Conservation (phyloP, 225 moss, liverwort and hornwort species). For the Physcomitrium patens region DNA sequence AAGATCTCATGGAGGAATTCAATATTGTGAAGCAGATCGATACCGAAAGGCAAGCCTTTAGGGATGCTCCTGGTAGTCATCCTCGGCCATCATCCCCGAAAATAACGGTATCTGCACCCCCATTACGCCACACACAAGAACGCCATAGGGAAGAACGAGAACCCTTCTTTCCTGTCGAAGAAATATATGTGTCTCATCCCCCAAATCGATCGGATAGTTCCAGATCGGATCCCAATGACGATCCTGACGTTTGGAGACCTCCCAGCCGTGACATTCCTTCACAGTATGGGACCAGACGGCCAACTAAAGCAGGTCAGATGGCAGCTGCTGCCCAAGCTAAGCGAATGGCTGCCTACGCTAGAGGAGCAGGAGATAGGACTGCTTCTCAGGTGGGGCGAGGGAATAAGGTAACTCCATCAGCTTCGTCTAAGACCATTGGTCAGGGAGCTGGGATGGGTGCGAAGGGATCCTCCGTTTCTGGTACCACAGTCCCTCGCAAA, state of each 20-base stretch:
- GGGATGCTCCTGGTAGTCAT: constrained; percentile 89
- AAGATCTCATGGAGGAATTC: constrained; percentile 92
- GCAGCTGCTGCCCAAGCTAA: constrained; percentile 92
- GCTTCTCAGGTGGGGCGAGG: constrained; percentile 46
- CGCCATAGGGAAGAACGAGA: constrained; percentile 11
- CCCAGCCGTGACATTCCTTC: constrained; percentile 82
- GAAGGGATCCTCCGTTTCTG: constrained; percentile 58
- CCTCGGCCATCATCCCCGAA: constrained; percentile 78
- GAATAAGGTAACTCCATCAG: constrained; percentile 59
- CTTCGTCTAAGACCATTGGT: constrained; percentile 58
- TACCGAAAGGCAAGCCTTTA: constrained; percentile 95
- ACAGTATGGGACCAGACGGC: constrained; percentile 94
- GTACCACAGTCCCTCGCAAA: constrained; percentile 59
- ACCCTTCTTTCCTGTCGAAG: constrained; percentile 73
- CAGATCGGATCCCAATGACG: constrained; percentile 70
- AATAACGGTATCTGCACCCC: constrained; percentile 51
- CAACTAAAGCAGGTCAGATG: constrained; percentile 88
- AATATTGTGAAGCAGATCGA: constrained; percentile 98
- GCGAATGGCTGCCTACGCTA: constrained; percentile 77
- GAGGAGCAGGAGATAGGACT: constrained; percentile 64
- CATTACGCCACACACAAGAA: background rate
- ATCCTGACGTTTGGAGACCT: constrained; percentile 99
- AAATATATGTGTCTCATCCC: constrained; percentile 68
- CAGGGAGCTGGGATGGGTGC: constrained; percentile 47
- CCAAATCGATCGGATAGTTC: constrained; percentile 36